Conservation (phyloP, 106 monocot species). For the Xerophyta viscosa region DNA sequence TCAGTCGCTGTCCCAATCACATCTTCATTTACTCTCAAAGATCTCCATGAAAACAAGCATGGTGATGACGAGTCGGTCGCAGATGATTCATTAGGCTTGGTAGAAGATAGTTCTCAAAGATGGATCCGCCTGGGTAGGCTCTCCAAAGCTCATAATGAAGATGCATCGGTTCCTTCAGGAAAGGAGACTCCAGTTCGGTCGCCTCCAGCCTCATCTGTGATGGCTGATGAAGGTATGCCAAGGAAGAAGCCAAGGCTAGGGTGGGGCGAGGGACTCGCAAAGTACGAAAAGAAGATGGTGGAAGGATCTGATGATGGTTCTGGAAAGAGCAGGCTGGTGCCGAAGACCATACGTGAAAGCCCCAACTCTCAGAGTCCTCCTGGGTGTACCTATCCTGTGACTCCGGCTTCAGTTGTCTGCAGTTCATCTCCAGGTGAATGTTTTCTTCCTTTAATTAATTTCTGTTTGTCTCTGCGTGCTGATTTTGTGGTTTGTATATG, state of each 20-base stretch:
- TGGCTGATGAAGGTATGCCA: slow-evolving; percentile 36
- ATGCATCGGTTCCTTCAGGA: slow-evolving; percentile 20
- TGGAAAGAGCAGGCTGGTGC: slow-evolving; percentile 11
- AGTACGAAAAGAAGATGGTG: slow-evolving; percentile 85
- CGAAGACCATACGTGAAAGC: slow-evolving; percentile 24
- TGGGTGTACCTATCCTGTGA: slow-evolving; percentile 41
- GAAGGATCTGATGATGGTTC: slow-evolving; percentile 41
- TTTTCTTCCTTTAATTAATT: too few species aligned
- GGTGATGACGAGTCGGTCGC: slow-evolving; percentile 20
- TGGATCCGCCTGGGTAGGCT: slow-evolving; percentile 49
- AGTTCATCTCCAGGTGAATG: slow-evolving; percentile 46
- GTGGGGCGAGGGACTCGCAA: slow-evolving; percentile 92
- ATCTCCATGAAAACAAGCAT: slow-evolving; percentile 17
- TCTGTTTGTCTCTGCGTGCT: too few species aligned
- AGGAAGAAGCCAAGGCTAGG: slow-evolving; percentile 89
- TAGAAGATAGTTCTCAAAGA: slow-evolving; percentile 41
- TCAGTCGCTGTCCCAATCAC: slow-evolving; percentile 47
- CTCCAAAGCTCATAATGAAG: slow-evolving; percentile 20
- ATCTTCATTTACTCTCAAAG: slow-evolving; percentile 23
- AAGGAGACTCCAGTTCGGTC: slow-evolving; percentile 37
- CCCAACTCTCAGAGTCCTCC: slow-evolving; percentile 7
- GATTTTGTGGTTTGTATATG: too few species aligned
- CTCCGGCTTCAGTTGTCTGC: slow-evolving; percentile 39
- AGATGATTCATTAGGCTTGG: slow-evolving; percentile 37
- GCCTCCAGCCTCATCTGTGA: slow-evolving; percentile 11